Evolutionary conservation across 805 yeast genomes (phyloP), one percentile per base, ranked within the genome.

Genomic region (Kodamaea neixiangensis): DNA sequence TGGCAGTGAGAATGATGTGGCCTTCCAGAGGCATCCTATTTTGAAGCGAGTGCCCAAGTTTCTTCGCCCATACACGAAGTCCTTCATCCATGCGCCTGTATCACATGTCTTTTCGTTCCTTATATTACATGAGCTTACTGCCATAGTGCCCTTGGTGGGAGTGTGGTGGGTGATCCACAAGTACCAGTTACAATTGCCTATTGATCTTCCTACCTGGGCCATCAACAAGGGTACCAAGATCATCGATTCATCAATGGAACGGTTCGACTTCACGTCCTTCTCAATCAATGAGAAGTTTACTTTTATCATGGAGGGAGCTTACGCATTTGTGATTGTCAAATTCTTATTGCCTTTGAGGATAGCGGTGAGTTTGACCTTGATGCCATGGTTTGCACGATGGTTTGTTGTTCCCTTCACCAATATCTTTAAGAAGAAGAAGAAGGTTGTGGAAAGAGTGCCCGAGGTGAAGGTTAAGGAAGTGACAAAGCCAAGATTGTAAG

Each of bases 81-180:
- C 75, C 46, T 74, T 85, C 52, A 66, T 75, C 15, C 62, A 73
- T 44, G 83, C 87, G 0, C 90, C 90, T 1, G 65, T 81, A 3
- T 72, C 86, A 1, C 83, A 83, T 62, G 72, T 85, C 10, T 75
- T 86, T 0, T 74, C 91, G 2, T 88, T 88, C 58, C 56, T 87
- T 5, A 62, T 87, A 3, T 71, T 88, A 11, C 96, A 88, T 61
- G 96, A 88, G 61, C 55, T 88, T 39, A 77, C 92, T 0, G 96
- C 96, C 2, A 75, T 88, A 2, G 77, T 79, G 22, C 96, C 96
- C 1, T 70, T 88, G 45, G 69, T 86, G 37, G 83, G 83, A 0
- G 57, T 87, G 2, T 86, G 93, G 91, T 86, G 81, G 59, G 55
- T 74, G 0, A 75, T 88, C 54, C 87, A 86, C 66, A 75, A 79